These are phyloP conservation scores for Colletotrichum godetiae DNA, from an alignment of 2,329 filamentous ascomycete species.

Conservation along the genomic window DNA sequence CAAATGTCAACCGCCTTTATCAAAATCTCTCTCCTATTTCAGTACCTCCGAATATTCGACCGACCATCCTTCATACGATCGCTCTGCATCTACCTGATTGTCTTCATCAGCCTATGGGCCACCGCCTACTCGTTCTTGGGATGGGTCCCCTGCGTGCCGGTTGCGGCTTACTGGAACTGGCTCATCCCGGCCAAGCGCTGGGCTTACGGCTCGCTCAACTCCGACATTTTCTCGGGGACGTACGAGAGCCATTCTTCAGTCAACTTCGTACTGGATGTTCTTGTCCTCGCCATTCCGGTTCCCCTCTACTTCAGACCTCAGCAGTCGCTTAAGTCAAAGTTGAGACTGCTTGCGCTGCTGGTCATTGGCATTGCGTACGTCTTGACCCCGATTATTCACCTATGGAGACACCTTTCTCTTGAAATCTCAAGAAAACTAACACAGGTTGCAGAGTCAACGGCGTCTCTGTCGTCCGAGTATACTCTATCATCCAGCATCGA, in stretches of 20 bases:
- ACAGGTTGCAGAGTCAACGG: constrained; percentile 33
- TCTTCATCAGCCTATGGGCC: constrained; percentile 39
- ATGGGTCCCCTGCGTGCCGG: constrained; percentile 45
- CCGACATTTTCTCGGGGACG: constrained; percentile 42
- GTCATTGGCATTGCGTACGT: constrained; percentile 45
- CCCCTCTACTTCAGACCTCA: constrained; percentile 44
- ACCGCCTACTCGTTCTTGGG: constrained; percentile 40
- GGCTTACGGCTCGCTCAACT: constrained; percentile 44
- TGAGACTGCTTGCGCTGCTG: constrained; percentile 43
- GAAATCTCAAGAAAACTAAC: background rate
- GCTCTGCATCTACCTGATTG: constrained; percentile 27
- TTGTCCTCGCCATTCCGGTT: constrained; percentile 46
- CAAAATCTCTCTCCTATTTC: constrained; percentile 50
- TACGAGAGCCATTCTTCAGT: constrained; percentile 46
- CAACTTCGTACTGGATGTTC: constrained; percentile 47
- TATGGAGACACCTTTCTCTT: too few species aligned
- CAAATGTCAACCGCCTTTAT: constrained; percentile 47
- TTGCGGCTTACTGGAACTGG: constrained; percentile 38
- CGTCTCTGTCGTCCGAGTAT: constrained; percentile 46
- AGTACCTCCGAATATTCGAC: constrained; percentile 50
- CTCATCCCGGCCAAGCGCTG: constrained; percentile 41
- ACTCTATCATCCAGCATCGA: constrained; percentile 43
- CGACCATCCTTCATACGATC: constrained; percentile 40
- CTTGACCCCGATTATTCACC: background rate
- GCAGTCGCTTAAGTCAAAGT: constrained; percentile 37